Base-by-base conservation (phyloP, 1,284 basidiomycete genomes). In the Inonotus hispidus region DNA sequence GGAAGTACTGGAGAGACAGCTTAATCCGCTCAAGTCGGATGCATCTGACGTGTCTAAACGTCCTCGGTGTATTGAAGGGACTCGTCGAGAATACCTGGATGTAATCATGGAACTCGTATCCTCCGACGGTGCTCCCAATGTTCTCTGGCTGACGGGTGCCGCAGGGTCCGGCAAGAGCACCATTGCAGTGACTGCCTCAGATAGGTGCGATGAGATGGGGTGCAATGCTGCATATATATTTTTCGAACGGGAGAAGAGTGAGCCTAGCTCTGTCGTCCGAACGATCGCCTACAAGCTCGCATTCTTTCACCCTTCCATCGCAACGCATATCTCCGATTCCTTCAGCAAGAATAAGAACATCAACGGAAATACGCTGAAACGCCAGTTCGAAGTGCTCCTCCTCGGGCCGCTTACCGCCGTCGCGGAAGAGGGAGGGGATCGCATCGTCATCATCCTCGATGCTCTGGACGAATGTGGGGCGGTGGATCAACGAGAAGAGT, bases 161-260 rank as follows among this genome's bases (percentile, higher is more conserved):
- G 54, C 54, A 1, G 54, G 54, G 13, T 27, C 54, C 13, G 54
- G 54, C 1, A 56, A 56, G 21, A 56, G 54, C 21, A 56, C 54
- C 10, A 43, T 56, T 21, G 32, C 38, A 1, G 37, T 23, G 7
- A 19, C 54, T 3, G 25, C 37, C 2, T 39, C 27, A 4, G 41
- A 27, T 8, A 3, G 6, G 19, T 56, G 25, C 37, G 38, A 41
- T 5, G 21, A 21, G 16, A 27, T 5, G 16, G 8, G 37, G 5
- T 27, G 41, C 2, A 16, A 21, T 14, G 35, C 38, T 23, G 38
- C 38, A 13, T 45, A 39, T 23, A n/a, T 41, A 1, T 56, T 56
- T 23, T 56, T 56, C 37, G 23, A 41, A 23, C 32, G 38, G 16
- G 54, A 27, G 54, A 56, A 41, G 38, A 19, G 37, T 21, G 54